A percentile compares a stretch with the other conserved stretches of the same genome.
Conservation (phyloP, 352 stramenopile genomes). For the Pythium pyrilobum region DNA sequence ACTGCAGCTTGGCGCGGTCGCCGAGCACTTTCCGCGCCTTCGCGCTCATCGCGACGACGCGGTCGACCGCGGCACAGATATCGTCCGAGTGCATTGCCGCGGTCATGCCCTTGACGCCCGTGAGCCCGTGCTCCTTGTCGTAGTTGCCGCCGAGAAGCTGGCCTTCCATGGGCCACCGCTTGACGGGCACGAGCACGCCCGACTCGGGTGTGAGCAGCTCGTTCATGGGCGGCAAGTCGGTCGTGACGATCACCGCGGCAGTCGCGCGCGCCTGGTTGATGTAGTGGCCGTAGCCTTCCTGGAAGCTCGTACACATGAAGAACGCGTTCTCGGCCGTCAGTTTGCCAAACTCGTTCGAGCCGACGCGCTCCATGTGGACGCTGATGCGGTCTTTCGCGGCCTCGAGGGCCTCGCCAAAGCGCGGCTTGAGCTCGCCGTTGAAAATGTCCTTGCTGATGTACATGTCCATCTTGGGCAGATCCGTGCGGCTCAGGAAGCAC, state of each 20-base stretch:
- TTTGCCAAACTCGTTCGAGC: constrained; percentile 37
- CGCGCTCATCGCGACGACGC: constrained; percentile 42
- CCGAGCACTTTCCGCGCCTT: constrained; percentile 37
- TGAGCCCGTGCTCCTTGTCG: constrained; percentile 48
- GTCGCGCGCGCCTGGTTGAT: constrained; percentile 53
- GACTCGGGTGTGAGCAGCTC: constrained; percentile 44
- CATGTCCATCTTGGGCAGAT: constrained; percentile 45
- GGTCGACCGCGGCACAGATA: constrained; percentile 51
- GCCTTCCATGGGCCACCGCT: constrained; percentile 26
- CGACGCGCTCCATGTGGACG: constrained; percentile 31
- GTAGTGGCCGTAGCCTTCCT: constrained; percentile 59
- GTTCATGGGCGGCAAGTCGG: constrained; percentile 48
- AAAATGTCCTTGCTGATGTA: constrained; percentile 39
- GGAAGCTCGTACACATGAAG: constrained; percentile 51
- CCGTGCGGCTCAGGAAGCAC: constrained; percentile 35
- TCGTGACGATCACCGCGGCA: constrained; percentile 36
- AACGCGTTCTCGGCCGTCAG: constrained; percentile 43
- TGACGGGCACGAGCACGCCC: constrained; percentile 35
- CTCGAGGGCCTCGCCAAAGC: constrained; percentile 2
- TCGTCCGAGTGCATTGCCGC: constrained; percentile 26
- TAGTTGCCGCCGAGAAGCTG: constrained; percentile 45
- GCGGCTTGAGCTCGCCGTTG: constrained; percentile 27
- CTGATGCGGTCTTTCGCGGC: constrained; percentile 25
- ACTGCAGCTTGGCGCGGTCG: constrained; percentile 39
- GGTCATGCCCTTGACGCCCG: constrained; percentile 35